Evolutionary conservation across 2,329 filamentous ascomycete species (phyloP).

Genomic region (Rachicladosporium sp.): DNA sequence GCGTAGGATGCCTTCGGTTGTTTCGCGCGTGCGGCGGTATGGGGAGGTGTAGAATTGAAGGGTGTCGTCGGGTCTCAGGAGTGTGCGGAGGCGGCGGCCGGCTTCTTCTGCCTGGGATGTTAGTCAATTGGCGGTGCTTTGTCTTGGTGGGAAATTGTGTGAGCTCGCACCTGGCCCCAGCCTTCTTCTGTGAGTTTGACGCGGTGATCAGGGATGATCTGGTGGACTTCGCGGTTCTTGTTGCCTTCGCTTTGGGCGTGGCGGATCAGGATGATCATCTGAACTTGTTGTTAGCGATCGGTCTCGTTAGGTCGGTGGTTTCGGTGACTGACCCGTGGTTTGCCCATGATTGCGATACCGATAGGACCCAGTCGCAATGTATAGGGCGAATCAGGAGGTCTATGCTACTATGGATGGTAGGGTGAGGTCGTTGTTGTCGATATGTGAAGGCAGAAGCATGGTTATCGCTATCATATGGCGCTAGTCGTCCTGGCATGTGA

Average conservation of each 20-base stretch:
- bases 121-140: constrained; percentile 13
- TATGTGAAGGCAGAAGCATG: too few relatives aligned
- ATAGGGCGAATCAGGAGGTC: too few relatives aligned
- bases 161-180: constrained; percentile 42
- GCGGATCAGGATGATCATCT: constrained; percentile 67
- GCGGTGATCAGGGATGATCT: constrained; percentile 86
- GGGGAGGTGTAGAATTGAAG: constrained; percentile 97
- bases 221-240: constrained; percentile 95
- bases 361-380: background rate
- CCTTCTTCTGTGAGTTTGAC: constrained; percentile 87
- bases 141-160: constrained; percentile 5
- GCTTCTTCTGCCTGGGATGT: constrained; percentile 63
- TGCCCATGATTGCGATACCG: constrained; percentile 35
- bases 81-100: constrained; percentile 63
- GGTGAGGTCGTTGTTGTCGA: too few relatives aligned
- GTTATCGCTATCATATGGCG: too few relatives aligned
- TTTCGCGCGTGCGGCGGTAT: constrained; percentile 89
- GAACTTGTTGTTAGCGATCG: constrained; percentile 5
- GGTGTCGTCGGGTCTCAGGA: constrained; percentile 82
- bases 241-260: constrained; percentile 96
- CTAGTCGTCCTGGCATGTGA: too few relatives aligned
- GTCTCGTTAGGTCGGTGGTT: background rate
- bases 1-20: constrained; percentile 82
- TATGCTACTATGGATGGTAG: too few relatives aligned
- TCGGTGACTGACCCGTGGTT: constrained; percentile 37